Conservation (phyloP, 2,329 filamentous ascomycete genomes). For the Corynespora cassiicola region DNA sequence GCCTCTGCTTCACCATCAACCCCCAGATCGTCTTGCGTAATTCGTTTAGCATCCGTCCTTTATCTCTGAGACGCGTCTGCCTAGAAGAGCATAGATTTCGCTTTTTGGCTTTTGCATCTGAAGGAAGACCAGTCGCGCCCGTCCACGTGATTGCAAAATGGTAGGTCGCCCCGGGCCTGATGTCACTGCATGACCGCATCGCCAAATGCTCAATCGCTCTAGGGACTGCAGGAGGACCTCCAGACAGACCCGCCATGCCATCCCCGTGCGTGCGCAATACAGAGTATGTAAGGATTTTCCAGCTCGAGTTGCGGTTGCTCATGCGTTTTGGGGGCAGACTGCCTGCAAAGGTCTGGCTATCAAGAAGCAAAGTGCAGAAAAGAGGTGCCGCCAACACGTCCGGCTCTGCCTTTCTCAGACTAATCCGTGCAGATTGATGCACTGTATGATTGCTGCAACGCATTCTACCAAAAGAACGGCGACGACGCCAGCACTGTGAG, state of each 20-base stretch:
- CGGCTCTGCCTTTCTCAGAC: neutral
- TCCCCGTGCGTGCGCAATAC: constrained; percentile 87
- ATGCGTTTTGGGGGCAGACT: constrained; percentile 63
- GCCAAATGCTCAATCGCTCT: constrained; percentile 15
- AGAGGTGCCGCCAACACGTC: constrained; percentile 42
- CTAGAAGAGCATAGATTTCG: neutral
- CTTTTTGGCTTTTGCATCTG: neutral
- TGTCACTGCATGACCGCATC: constrained; percentile 22
- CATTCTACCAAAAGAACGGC: constrained; percentile 82
- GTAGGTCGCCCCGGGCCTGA: constrained; percentile 37
- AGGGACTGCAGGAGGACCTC: constrained; percentile 72
- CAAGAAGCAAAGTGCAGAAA: constrained; percentile 82
- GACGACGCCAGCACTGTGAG: constrained; percentile 78
- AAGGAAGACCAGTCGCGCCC: constrained; percentile 7
- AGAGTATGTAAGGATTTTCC: constrained; percentile 63
- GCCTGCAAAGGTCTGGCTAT: constrained; percentile 82
- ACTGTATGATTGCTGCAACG: constrained; percentile 90
- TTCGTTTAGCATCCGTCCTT: constrained; percentile 7
- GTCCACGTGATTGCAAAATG: constrained; percentile 29
- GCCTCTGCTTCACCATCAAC: constrained; percentile 16
- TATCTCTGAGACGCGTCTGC: neutral
- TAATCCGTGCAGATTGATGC: constrained; percentile 70
- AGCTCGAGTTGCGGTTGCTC: constrained; percentile 4
- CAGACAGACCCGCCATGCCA: constrained; percentile 82
- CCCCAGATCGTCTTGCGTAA: constrained; percentile 3